phyloP scores from a whole-genome alignment of 306 rosid species.

The Astragalus glycyphyllos region DNA sequence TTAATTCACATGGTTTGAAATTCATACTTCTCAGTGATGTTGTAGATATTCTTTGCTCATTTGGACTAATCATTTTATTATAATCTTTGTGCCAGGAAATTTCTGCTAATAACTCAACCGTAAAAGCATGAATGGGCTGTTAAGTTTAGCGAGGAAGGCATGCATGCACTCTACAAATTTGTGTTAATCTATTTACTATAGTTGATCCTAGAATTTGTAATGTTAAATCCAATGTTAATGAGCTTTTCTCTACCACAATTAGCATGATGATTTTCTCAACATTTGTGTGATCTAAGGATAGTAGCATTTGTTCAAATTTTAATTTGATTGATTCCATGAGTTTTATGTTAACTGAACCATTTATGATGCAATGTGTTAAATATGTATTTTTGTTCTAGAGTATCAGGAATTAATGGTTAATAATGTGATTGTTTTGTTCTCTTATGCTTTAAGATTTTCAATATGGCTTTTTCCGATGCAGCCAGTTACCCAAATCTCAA shows the following conservation, averaged over 20 bases:
- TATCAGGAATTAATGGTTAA: neutral
- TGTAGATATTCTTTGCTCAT: slow-evolving; percentile 2
- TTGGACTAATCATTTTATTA: slow-evolving; percentile 34
- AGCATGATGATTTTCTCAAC: neutral
- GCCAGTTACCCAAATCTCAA: neutral
- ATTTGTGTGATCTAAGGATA: slow-evolving; percentile 30
- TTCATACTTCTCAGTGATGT: slow-evolving; percentile 4
- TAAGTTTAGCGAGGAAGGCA: slow-evolving; percentile 40
- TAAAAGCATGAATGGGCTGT: slow-evolving; percentile 31
- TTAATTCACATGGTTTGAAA: slow-evolving; percentile 20
- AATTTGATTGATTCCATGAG: neutral
- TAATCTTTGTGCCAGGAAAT: slow-evolving; percentile 46
- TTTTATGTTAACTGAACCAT: slow-evolving; percentile 23
- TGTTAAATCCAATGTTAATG: slow-evolving; percentile 18
- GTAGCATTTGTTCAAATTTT: slow-evolving; percentile 12
- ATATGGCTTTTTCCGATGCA: neutral
- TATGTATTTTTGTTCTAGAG: neutral
- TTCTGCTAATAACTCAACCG: slow-evolving; percentile 39
- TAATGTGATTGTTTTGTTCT: neutral
- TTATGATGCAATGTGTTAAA: neutral
- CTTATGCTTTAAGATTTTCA: neutral
- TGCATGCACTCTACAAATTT: slow-evolving; percentile 34
- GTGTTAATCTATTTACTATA: slow-evolving; percentile 26
- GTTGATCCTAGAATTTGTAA: slow-evolving; percentile 33
- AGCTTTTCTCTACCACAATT: slow-evolving; percentile 3